These are phyloP conservation scores for Plenodomus biglobosus DNA, from an alignment of 2,329 filamentous ascomycete species.

Conservation along the genomic window DNA sequence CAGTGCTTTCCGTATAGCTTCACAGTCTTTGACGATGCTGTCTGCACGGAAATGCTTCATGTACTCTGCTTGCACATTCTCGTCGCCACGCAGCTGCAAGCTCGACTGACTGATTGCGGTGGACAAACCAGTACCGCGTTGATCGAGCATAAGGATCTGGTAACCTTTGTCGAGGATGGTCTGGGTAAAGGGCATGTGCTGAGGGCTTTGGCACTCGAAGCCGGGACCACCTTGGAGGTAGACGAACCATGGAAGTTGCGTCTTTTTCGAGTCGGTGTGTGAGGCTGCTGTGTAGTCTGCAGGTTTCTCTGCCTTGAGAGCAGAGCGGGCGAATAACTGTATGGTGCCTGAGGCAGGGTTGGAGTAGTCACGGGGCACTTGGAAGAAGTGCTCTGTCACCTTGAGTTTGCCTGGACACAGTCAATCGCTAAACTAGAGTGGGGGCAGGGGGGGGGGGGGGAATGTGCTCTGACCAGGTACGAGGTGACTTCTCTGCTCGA, in stretches of 20 bases:
- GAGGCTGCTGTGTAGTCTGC: constrained; percentile 54
- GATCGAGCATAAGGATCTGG: constrained; percentile 81
- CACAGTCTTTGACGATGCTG: constrained; percentile 84
- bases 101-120: constrained; percentile 75
- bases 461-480: constrained; percentile 43
- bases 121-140: constrained; percentile 84
- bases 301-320: constrained; percentile 65
- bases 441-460: not conserved
- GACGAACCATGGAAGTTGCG: constrained; percentile 61
- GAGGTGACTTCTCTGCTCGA: constrained; percentile 50
- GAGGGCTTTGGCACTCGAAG: constrained; percentile 72
- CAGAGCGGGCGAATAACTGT: constrained; percentile 76
- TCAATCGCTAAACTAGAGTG: constrained; percentile 3
- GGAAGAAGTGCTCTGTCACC: constrained; percentile 81
- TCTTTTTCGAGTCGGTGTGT: constrained; percentile 52
- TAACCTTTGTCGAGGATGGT: constrained; percentile 77
- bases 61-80: constrained; percentile 73
- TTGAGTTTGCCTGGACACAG: constrained; percentile 65
- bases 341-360: constrained; percentile 63
- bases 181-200: constrained; percentile 71
- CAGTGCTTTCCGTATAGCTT: constrained; percentile 77
- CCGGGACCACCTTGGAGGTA: constrained; percentile 88
- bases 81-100: constrained; percentile 63
- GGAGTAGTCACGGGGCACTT: constrained; percentile 78
- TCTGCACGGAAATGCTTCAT: constrained; percentile 85